Evolutionary conservation across 2,329 filamentous ascomycete species (phyloP).

Genomic region (Talaromyces sp.): DNA sequence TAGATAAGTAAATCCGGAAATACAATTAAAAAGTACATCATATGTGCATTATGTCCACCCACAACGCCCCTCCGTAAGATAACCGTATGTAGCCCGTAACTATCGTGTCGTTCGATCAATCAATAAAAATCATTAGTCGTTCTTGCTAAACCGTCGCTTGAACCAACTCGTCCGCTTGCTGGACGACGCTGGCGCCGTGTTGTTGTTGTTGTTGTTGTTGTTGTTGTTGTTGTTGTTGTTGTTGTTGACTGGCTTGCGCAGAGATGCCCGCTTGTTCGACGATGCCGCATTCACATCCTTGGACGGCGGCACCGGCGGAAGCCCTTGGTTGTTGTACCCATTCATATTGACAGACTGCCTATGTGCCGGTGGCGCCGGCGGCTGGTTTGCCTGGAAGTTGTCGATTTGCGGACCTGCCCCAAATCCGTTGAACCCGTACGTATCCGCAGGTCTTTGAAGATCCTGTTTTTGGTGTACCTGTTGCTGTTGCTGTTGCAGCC

Average conservation of each 20-base stretch:
- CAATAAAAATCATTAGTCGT: neutral
- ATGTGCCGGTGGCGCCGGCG: constrained; percentile 6
- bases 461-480: constrained; percentile 31
- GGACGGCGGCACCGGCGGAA: constrained; percentile 6
- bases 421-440: constrained; percentile 58
- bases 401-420: constrained; percentile 34
- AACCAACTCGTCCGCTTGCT: constrained; percentile 93
- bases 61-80: neutral
- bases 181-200: constrained; percentile 12
- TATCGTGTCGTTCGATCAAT: neutral
- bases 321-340: neutral
- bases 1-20: neutral
- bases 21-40: neutral
- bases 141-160: constrained; percentile 65
- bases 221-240: no score
- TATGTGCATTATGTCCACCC: neutral
- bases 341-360: neutral
- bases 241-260: constrained; percentile 15
- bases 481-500: constrained; percentile 46
- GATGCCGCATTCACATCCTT: constrained; percentile 11
- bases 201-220: neutral
- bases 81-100: neutral
- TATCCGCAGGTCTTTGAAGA: constrained; percentile 45
- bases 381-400: neutral
- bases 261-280: constrained; percentile 13